These are phyloP conservation scores for Suzukiozyma palmioleophila DNA, from an alignment of 1,139 yeast genomes.

Conservation along the genomic window DNA sequence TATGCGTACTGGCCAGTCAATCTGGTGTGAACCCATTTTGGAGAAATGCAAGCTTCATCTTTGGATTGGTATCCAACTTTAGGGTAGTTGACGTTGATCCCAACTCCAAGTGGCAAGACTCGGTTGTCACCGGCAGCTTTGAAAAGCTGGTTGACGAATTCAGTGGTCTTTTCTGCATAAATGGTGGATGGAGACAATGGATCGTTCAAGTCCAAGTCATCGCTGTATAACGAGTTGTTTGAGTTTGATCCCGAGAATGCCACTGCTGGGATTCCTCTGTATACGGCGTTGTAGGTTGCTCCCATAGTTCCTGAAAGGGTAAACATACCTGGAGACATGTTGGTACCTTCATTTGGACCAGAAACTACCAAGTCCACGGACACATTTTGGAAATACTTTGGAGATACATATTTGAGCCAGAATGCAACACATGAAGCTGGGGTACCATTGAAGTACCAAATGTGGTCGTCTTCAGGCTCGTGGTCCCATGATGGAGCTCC, in stretches of 20 bases:
- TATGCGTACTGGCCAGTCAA: constrained; percentile 30
- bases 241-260: constrained; percentile 43
- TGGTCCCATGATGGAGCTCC: constrained; percentile 49
- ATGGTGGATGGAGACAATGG: constrained; percentile 32
- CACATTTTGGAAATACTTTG: constrained; percentile 30
- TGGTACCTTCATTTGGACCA: constrained; percentile 47
- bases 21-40: constrained; percentile 34
- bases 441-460: constrained; percentile 50
- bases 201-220: constrained; percentile 28
- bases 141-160: constrained; percentile 31
- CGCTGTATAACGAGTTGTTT: constrained; percentile 42
- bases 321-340: constrained; percentile 34
- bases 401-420: constrained; percentile 39
- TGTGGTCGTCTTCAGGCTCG: constrained; percentile 36
- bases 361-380: constrained; percentile 41
- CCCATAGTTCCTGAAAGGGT: constrained; percentile 45
- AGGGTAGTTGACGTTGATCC: constrained; percentile 41
- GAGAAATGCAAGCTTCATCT: constrained; percentile 28
- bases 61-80: constrained; percentile 28
- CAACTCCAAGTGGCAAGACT: constrained; percentile 38
- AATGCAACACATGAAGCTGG: constrained; percentile 44
- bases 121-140: constrained; percentile 27
- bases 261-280: constrained; percentile 40
- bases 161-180: constrained; percentile 27
- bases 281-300: constrained; percentile 40